Base-by-base conservation (phyloP, 306 rosid species). In the Castanea mollissima region DNA sequence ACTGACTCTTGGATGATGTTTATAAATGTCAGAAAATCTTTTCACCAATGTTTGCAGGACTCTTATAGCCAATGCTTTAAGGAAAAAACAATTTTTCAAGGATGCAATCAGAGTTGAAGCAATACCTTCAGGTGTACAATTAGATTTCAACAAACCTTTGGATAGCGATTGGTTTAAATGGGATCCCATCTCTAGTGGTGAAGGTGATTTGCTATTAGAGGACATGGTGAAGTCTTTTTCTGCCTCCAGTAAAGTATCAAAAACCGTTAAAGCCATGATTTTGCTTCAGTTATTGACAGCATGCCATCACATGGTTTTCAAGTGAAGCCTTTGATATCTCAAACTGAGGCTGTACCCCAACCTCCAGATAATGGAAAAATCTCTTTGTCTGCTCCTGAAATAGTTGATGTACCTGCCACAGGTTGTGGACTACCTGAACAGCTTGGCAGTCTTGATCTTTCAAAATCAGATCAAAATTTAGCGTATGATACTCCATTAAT, bases 171-270 rank as follows among this genome's bases (percentile, higher is more conserved):
- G 81, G 82, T 81, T 89, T 18, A 84, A 87, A 71, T 95, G 94
- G 96, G 98, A 95, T 80, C 93, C 98, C 60, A 74, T 91, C 80
- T 89, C 99, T 76, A 90, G 92, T 71, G 97, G 98, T 51, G 92
- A 89, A 78, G 98, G 99, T 58, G 99, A 95, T 82, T 83, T 95
- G 80, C 73, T 79, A 62, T 82, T 93, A 83, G 97, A 90, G 49
- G 94, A 93, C 80, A 73, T 90, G 80, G 90, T 83, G 15, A 86
- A 89, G 70, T 84, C 96, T 60, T 87, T 86, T 78, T 71, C 81
- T 60, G 76, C 85, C 77, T 83, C 91, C 62, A 74, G 18, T 78
- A 78, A 91, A 60, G 84, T 69, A 74, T 81, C 97, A 34, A 89
- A 89, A 87, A 57, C 78, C 60, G 73, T 80, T 63, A 92, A 88